A percentile compares a stretch with the other conserved stretches of the same genome.
These are phyloP conservation scores for Dionaea muscipula DNA, from an alignment of 179 eudicot species.

Conservation along the genomic window DNA sequence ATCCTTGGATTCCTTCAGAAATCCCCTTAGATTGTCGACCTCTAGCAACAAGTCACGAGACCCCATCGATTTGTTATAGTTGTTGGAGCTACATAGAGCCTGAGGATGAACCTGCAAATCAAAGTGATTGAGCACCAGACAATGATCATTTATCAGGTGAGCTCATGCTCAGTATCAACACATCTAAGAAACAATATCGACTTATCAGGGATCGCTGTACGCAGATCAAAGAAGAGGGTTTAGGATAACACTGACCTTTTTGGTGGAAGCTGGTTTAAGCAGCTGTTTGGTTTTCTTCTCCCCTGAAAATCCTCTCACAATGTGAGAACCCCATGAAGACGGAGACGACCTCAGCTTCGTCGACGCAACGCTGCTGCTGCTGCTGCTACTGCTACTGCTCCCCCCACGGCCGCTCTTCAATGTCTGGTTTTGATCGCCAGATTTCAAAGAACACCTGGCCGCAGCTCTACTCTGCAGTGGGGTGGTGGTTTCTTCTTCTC, in stretches of 20 bases:
- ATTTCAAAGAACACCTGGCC: no score
- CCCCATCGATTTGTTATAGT: conserved; percentile 19
- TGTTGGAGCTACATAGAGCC: background rate
- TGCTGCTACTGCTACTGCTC: conserved; percentile 12
- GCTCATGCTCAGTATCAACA: no score
- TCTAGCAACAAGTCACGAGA: conserved; percentile 53
- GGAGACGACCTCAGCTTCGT: conserved; percentile 31
- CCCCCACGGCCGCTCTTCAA: no score
- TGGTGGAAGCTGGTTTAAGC: conserved; percentile 13
- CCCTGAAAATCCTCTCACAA: conserved; percentile 47
- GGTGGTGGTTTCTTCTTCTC: no score
- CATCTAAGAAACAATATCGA: no score
- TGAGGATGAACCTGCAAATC: conserved; percentile 50
- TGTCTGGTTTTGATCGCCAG: conserved; percentile 42
- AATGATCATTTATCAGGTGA: conserved; percentile 40
- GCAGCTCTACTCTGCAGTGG: no score
- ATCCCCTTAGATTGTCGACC: conserved; percentile 54
- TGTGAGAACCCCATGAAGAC: conserved; percentile 41
- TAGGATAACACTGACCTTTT: conserved; percentile 20
- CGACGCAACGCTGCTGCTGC: conserved; percentile 17
- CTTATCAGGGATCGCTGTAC: conserved; percentile 10
- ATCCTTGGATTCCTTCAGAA: conserved; percentile 57
- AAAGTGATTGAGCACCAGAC: background rate
- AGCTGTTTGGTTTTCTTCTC: conserved; percentile 37
- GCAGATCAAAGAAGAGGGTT: no score